Evolutionary conservation across 495 filamentous ascomycete genomes (phyloP), one percentile per base, ranked within the genome.

Genomic region (Aspergillus sparsus): DNA sequence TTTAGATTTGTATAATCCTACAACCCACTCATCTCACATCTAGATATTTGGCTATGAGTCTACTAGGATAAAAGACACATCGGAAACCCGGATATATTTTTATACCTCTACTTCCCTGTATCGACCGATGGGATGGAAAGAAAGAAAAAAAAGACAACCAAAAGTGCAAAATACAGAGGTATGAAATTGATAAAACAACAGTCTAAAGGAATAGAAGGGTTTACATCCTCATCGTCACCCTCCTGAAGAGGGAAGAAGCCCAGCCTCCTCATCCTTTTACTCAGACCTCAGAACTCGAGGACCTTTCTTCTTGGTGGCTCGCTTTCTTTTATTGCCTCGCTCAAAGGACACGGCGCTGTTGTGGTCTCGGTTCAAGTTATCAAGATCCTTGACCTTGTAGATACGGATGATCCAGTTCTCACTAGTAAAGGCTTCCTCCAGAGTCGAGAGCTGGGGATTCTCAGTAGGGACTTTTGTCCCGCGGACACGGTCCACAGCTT

Each of bases 381-480:
- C 95, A 37, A 97, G 87, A 65, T 96, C 92, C 78, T 99, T 99
- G 69, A 99, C 95, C 81, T 99, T 99, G 81, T 96, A 99, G 71
- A 99, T 98, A 53, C 95, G 82, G 71, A 99, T 97, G 71, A 99
- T 99, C 95, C 95, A 99, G 82, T 99, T 99, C 82, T 99, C 95
- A 66, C 91, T 96, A 45, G 95, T 99, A 77, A 93, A 99, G 2
- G 95, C 95, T 74, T 99, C 95, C 69, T 98, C 95, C 41, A 99
- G 72, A 15, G 87, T 93, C 74, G 85, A 91, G 53, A 99, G 89
- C 58, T 88, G 82, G 11, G 95, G 95, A 4, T 91, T 90, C 62
- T 91, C 86, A 7, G 89, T 85, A 16, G 95, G 95, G n/a, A 98
- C 77, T 57, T 83, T 85, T 31, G 83, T 79, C 58, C 87, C 86